phyloP scores from a whole-genome alignment of 2,329 filamentous ascomycete species.

The Microcera coccophila region DNA sequence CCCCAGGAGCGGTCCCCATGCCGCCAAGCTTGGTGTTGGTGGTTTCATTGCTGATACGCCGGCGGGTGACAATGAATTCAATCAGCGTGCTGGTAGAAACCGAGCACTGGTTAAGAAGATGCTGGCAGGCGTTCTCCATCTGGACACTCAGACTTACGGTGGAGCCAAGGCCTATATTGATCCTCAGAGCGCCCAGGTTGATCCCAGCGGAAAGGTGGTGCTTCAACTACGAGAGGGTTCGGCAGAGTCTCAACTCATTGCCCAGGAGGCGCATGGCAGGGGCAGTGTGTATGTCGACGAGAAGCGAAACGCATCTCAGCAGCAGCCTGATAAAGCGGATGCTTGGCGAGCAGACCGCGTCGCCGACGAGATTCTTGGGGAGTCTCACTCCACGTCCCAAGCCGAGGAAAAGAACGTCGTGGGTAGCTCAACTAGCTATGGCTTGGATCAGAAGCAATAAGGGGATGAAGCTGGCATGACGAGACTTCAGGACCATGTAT shows the following conservation, averaged over 20 bases:
- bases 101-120: slow-evolving; percentile 22
- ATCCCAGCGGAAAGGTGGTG: slow-evolving; percentile 48
- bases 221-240: slow-evolving; percentile 41
- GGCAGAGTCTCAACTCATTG: slow-evolving; percentile 40
- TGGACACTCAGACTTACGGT: slow-evolving; percentile 47
- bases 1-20: slow-evolving; percentile 35
- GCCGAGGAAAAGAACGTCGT: slow-evolving; percentile 55
- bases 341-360: slow-evolving; percentile 23
- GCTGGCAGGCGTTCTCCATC: slow-evolving; percentile 35
- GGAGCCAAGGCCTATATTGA: slow-evolving; percentile 54
- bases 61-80: slow-evolving; percentile 41
- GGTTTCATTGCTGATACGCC: slow-evolving; percentile 50
- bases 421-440: slow-evolving; percentile 38
- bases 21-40: slow-evolving; percentile 50
- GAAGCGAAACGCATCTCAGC: slow-evolving; percentile 16
- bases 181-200: slow-evolving; percentile 41
- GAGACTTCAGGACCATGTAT: slow-evolving; percentile 17
- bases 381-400: slow-evolving; percentile 4
- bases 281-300: slow-evolving; percentile 30
- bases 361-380: slow-evolving; percentile 28
- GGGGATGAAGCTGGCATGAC: slow-evolving; percentile 6
- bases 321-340: slow-evolving; percentile 9
- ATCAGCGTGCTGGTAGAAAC: slow-evolving; percentile 23
- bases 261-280: slow-evolving; percentile 43
- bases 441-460: slow-evolving; percentile 28